phyloP scores from a whole-genome alignment of 2,329 filamentous ascomycete species.

The Trichoderma guizhouense region DNA sequence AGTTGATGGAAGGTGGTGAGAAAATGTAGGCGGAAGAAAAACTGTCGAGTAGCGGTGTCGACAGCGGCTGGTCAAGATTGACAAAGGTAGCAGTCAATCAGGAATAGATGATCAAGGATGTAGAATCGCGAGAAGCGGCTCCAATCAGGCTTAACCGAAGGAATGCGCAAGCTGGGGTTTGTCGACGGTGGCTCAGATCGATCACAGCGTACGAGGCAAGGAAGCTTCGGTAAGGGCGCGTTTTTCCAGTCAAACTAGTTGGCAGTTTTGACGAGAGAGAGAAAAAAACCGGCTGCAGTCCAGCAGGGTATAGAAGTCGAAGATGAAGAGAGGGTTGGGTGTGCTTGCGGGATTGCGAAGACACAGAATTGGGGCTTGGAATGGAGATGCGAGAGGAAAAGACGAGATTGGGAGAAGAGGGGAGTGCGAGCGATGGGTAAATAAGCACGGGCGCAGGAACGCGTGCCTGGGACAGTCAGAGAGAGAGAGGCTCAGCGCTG shows the following conservation, averaged over 20 bases:
- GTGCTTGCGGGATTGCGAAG: background rate
- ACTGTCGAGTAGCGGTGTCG: background rate
- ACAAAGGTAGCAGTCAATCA: slow-evolving; percentile 5
- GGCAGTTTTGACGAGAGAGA: background rate
- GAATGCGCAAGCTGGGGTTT: slow-evolving; percentile 3
- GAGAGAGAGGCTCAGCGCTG: slow-evolving; percentile 10
- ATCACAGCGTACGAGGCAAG: background rate
- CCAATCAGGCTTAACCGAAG: slow-evolving; percentile 5
- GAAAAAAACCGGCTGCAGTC: background rate
- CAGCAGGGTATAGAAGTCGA: background rate
- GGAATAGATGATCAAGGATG: background rate
- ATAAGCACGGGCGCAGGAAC: slow-evolving; percentile 16
- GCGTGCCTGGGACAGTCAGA: slow-evolving; percentile 8
- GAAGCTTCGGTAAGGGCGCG: slow-evolving; percentile 7
- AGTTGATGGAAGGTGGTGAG: background rate
- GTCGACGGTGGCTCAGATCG: background rate
- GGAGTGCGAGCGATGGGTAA: slow-evolving; percentile 9
- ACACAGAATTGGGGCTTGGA: background rate
- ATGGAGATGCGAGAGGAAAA: slow-evolving; percentile 9
- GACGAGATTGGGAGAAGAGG: slow-evolving; percentile 2
- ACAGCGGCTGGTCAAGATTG: slow-evolving; percentile 10
- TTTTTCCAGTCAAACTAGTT: background rate
- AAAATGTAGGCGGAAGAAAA: background rate
- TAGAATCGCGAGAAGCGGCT: slow-evolving; percentile 7
- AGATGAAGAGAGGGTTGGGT: background rate